Base-by-base conservation (phyloP, 495 filamentous ascomycete genomes). In the Barbatosphaeria neglecta region DNA sequence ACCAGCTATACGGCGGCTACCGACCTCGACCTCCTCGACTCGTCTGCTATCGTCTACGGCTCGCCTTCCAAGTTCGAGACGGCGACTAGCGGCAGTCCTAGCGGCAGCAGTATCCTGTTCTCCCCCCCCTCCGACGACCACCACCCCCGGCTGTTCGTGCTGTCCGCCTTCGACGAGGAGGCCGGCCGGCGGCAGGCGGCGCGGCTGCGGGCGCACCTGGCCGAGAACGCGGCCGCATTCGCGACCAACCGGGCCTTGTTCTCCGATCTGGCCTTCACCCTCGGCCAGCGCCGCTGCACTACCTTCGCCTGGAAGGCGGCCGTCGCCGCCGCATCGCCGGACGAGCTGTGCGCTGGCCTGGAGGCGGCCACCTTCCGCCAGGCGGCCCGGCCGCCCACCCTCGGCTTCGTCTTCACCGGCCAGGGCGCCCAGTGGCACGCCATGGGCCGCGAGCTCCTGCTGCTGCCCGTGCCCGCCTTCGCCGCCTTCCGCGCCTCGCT, bases 371-470 rank as follows among this genome's bases (percentile, higher is more conserved):
- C 20, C 31, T 46, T 49, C 19, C 23, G 37, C 10, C 40, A 37
- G 35, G 18, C 51, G 24, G 3, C 47, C 11, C 22, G 25, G 37
- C 20, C 17, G 22, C 50, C 49, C 22, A 35, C 48, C 11, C 8
- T 55, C 4, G 52, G 45, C 11, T 50, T 52, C 23, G 53, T 56
- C 0, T 56, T 56, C 31, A 56, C 37, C 9, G 54, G 59, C 16
- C 60, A 63, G 37, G 64, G 66, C 7, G 62, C 66, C 19, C 63
- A 70, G 38, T 74, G 65, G 66, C 28, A 61, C 43, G 60, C 60
- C 0, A 75, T 75, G 71, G 69, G 66, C 0, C 59, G 63, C 1
- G 65, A 66, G 46, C 58, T 70, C 0, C 44, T 67, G 31, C 27
- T 31, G 2, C 27, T 2, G 9, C 27, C 2, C 9, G 13, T 35